Base-by-base conservation (phyloP, 2,329 filamentous ascomycete species). In the Penicillium polonicum region DNA sequence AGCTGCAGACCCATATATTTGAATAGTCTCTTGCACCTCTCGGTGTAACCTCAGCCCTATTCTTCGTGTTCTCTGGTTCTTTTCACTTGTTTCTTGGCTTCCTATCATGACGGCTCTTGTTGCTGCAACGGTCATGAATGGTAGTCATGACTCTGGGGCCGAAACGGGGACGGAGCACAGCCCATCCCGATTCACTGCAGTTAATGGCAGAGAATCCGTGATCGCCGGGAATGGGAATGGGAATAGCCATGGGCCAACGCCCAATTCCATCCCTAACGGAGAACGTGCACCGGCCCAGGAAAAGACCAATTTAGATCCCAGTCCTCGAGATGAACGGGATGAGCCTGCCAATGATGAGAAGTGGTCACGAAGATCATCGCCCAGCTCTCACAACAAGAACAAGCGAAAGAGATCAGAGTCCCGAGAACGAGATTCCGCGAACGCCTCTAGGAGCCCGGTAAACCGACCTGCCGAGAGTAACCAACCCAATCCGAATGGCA, bases 401-500 rank as follows among this genome's bases (percentile, higher is more conserved):
- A 82, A 82, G 64, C 74, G 81, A 57, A 93, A 91, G 74, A 84
- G 89, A 59, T 91, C 89, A 7, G 77, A 80, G 45, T 90, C 88
- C 6, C 72, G 79, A 38, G 87, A 87, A 55, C 73, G 64, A 69
- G 60, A 57, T 64, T 60, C 62, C 50, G 69, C 75, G 54, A 73
- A 66, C 35, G 60, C 65, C 51, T 68, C 71, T 48, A 70, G 59
- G 66, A 77, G 65, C 68, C 77, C 76, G 61, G 73, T 66, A 60
- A 72, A 69, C 62, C 71, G 60, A 58, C 72, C 67, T 58, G 78
- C 12, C 31, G 31, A 75, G 12, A 51, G 62, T 38, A 50, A 38
- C 9, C 68, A 70, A 19, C 55, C 63, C 41, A 64, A 65, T 41
- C 60, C 61, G 6, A 66, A 60, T 54, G 63, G 62, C 10, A 50